Percentiles rank a stretch among this genome's conserved stretches.
Conservation (phyloP, 2,329 filamentous ascomycete species). For the Phyllosticta citriasiana region DNA sequence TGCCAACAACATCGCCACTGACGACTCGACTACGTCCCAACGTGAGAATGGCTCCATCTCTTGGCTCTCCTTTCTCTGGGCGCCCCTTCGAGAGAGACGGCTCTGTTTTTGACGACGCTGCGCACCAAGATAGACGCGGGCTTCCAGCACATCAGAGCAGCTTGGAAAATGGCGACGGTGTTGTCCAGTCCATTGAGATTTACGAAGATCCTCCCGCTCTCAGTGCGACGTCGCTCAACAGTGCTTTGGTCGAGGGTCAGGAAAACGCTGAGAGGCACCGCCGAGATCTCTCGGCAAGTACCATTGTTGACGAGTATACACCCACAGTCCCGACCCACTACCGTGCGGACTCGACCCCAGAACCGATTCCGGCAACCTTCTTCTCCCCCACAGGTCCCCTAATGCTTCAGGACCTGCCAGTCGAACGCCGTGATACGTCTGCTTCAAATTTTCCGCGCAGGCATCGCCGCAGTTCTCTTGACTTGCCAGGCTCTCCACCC, state of each 20-base stretch:
- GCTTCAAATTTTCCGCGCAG: too few relatives aligned
- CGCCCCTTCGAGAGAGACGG: neutral
- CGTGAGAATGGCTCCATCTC: neutral
- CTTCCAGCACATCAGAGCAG: neutral
- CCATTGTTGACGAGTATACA: too few relatives aligned
- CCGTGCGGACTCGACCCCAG: too few relatives aligned
- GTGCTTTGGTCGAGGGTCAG: neutral
- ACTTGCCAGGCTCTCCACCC: neutral
- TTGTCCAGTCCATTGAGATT: neutral
- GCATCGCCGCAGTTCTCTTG: neutral
- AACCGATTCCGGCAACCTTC: too few relatives aligned
- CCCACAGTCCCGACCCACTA: too few relatives aligned
- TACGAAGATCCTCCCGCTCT: neutral
- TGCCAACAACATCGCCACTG: neutral
- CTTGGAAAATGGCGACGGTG: neutral
- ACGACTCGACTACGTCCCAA: neutral
- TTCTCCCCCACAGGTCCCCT: too few relatives aligned
- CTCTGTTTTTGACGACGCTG: neutral
- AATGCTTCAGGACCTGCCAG: too few relatives aligned
- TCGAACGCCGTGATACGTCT: too few relatives aligned
- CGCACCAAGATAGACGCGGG: neutral
- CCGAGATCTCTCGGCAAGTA: too few relatives aligned
- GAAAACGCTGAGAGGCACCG: neutral
- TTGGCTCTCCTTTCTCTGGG: neutral
- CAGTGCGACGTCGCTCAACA: neutral